Conservation (phyloP, 192 early-diverging fungal genomes). For the Backusella sp. region DNA sequence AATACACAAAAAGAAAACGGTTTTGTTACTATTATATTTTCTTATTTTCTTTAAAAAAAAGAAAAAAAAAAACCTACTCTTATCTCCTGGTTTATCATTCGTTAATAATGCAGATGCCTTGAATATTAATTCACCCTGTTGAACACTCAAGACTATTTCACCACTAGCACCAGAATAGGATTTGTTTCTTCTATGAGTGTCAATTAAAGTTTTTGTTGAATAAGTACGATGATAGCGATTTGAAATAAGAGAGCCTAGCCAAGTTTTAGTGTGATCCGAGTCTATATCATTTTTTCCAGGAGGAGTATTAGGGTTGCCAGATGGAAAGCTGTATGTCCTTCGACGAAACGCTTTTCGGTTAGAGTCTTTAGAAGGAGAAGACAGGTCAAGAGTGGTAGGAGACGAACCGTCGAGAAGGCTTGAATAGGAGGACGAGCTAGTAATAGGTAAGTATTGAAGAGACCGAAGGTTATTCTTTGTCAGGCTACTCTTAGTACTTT, state of each 20-base stretch:
- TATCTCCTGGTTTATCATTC: background rate
- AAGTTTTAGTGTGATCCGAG: conserved; percentile 19
- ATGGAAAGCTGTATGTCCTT: conserved; percentile 36
- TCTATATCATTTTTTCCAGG: background rate
- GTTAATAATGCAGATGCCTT: conserved; percentile 28
- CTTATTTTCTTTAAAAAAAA: background rate
- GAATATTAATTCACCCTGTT: conserved; percentile 36
- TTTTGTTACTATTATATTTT: background rate
- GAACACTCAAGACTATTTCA: conserved; percentile 28
- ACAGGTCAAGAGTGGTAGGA: background rate
- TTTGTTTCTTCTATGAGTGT: background rate
- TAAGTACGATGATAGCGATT: background rate
- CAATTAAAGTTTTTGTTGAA: conserved; percentile 10
- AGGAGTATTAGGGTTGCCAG: background rate
- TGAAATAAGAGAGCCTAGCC: conserved; percentile 33
- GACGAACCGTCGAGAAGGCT: background rate
- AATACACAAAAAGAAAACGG: background rate
- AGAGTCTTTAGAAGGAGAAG: background rate
- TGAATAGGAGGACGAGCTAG: background rate
- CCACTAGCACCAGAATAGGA: conserved; percentile 11
- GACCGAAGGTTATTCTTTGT: background rate
- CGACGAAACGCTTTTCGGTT: conserved; percentile 8
- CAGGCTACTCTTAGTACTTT: background rate
- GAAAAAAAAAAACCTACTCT: background rate
- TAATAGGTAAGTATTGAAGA: background rate